Base-by-base conservation (phyloP, 2,329 filamentous ascomycete species). In the Xylariales sp. region DNA sequence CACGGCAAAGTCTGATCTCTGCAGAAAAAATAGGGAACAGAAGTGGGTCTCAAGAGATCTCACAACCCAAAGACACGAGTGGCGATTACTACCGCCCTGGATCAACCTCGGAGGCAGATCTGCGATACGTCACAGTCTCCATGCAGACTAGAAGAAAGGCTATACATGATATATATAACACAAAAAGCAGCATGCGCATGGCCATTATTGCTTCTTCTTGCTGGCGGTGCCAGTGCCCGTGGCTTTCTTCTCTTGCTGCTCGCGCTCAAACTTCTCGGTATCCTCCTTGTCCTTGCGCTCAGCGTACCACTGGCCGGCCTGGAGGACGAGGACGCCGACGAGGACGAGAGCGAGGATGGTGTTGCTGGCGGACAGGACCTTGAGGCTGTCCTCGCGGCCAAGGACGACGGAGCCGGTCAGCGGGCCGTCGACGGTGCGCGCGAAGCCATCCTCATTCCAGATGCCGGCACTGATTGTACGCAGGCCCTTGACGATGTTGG, bases 281-380 rank as follows among this genome's bases (percentile, higher is more conserved):
- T 96, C 90, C 59, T 90, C 85, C 55, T 75, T 74, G 64, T 97
- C 90, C 68, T 94, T 94, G 58, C 87, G 77, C 75, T 97, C 90
- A 18, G 93, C 93, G 67, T 98, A 98, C 93, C 91, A 97, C 74
- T 97, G 88, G 10, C 93, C 93, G 15, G 88, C 88, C 77, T 98
- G 93, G 56, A 98, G 67, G 23, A 96, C 87, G 48, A 98, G 61
- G 8, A 98, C 87, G 5, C 93, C 93, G 4, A 97, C 83, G 37
- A 98, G 67, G 20, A 98, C 88, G 30, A 98, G 75, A 24, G 91
- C 93, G 40, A 97, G 66, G 58, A 98, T 98, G 4, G 93, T 97
- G 65, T 98, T 95, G 62, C 88, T 95, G 6, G 93, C 93, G 21
- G 89, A 81, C 53, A 97, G 71, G 13, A 98, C 91, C 69, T 88